Percentiles rank a stretch among this genome's conserved stretches.
These are phyloP conservation scores for Condylostoma magnum DNA, from an alignment of 169 alveolate species.

Conservation along the genomic window DNA sequence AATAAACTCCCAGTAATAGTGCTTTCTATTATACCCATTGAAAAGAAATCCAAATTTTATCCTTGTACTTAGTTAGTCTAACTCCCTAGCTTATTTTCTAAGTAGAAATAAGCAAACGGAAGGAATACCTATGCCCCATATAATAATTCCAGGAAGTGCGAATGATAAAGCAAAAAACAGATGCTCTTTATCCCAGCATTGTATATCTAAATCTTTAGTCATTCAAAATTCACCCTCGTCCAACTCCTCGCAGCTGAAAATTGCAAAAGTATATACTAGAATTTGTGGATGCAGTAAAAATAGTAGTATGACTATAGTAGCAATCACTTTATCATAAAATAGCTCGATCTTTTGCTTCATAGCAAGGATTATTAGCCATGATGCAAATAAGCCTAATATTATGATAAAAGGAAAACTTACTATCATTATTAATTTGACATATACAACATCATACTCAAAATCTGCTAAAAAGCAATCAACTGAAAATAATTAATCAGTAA, in stretches of 20 bases:
- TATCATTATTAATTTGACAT: neutral
- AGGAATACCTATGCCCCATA: constrained; percentile 61
- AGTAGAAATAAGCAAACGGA: constrained; percentile 24
- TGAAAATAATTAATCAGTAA: constrained; percentile 6
- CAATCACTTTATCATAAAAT: neutral
- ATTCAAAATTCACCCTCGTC: constrained; percentile 32
- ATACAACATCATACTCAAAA: neutral
- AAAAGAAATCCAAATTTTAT: constrained; percentile 41
- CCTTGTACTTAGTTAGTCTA: constrained; percentile 9
- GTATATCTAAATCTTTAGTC: constrained; percentile 5
- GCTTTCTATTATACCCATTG: constrained; percentile 36
- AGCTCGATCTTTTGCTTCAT: neutral
- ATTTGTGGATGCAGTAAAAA: constrained; percentile 53
- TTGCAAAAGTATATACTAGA: constrained; percentile 32
- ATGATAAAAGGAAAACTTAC: neutral
- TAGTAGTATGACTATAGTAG: constrained; percentile 42
- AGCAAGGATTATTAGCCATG: neutral
- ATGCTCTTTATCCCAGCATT: constrained; percentile 49
- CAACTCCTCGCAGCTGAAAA: constrained; percentile 35
- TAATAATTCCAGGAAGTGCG: constrained; percentile 38
- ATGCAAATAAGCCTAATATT: neutral
- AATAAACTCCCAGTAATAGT: constrained; percentile 46
- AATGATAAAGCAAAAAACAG: constrained; percentile 30
- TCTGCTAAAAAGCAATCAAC: constrained; percentile 9
- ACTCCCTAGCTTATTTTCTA: constrained; percentile 2